Evolutionary conservation across 2,329 filamentous ascomycete genomes (phyloP).

Genomic region (Colletotrichum sp.): DNA sequence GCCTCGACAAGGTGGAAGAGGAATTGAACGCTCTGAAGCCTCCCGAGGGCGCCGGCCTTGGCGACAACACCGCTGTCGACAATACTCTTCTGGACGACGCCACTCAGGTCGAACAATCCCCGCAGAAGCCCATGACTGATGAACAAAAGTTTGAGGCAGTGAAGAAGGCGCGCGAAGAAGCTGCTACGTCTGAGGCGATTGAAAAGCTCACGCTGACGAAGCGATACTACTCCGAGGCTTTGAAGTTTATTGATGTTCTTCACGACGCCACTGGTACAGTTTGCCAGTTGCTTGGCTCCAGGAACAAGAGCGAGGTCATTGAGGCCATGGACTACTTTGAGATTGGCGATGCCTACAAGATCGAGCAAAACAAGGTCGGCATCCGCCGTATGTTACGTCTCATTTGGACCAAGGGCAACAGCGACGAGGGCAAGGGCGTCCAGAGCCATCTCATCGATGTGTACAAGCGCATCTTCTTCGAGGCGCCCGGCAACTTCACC

Average conservation of each 20-base stretch:
- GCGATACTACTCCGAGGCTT: conserved; percentile 90
- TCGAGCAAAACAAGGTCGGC: conserved; percentile 89
- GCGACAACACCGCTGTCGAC: conserved; percentile 76
- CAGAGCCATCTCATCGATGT: conserved; percentile 97
- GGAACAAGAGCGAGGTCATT: conserved; percentile 98
- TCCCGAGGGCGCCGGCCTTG: conserved; percentile 75
- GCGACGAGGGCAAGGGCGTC: conserved; percentile 97
- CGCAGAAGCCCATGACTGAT: conserved; percentile 72
- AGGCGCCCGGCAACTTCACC: conserved; percentile 87
- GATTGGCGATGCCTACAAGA: conserved; percentile 92
- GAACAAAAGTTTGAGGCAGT: conserved; percentile 77
- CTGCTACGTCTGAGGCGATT: conserved; percentile 86
- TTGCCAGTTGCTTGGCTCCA: conserved; percentile 87
- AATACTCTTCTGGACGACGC: conserved; percentile 84
- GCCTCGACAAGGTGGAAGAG: conserved; percentile 81
- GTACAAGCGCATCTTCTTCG: conserved; percentile 95
- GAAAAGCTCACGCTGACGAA: conserved; percentile 86
- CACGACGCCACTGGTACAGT: conserved; percentile 82
- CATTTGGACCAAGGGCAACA: conserved; percentile 99
- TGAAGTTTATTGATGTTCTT: conserved; percentile 91
- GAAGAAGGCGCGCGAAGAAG: conserved; percentile 83
- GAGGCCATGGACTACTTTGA: conserved; percentile 99
- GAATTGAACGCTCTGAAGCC: conserved; percentile 84
- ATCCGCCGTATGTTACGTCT: conserved; percentile 95
- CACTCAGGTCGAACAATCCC: conserved; percentile 74